Base-by-base conservation (phyloP, 2,329 filamentous ascomycete genomes). In the Plectosphaerella plurivora region DNA sequence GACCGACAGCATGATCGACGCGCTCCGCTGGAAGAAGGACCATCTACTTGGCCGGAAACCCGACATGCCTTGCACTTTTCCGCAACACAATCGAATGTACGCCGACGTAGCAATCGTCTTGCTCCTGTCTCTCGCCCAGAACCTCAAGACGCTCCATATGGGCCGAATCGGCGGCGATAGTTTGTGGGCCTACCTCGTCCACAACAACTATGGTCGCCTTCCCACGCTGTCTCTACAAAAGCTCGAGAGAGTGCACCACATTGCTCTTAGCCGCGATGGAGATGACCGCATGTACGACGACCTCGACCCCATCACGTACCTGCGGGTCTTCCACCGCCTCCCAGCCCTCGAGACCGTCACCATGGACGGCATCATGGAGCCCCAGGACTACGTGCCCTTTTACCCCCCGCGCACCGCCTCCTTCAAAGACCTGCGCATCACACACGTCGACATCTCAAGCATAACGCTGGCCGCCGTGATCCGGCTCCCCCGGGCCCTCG, bases 321-420 rank as follows among this genome's bases (percentile, higher is more conserved):
- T 56, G 14, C 47, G 49, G 16, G 51, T 49, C 47, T 51, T 57
- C 35, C 54, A 56, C 50, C 51, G 54, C 18, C 52, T 53, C 5
- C 54, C 52, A 3, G 20, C 37, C 8, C 37, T 56, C 14, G 18
- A 24, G 18, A 47, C 42, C n/a, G 14, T 51, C 37, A 46, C 39
- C 4, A 45, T 57, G 12, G 52, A 57, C n/a, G 56, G 39, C 11
- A 36, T 55, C 20, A 47, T 36, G 8, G 49, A 57, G 7, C 51
- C 41, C 37, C 28, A 54, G n/a, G 12, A 25, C 10, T 42, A 18
- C 18, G 18, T 49, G 6, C 44, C 15, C 5, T 10, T 25, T 3
- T 56, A 54, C 51, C 54, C 54, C 2, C 22, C 51, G 0, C 45
- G 28, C 22, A 51, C 52, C 3, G 41, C 49, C n/a, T 22, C 47